Conservation (phyloP, 306 rosid genomes). For the Cyamopsis tetragonoloba region DNA sequence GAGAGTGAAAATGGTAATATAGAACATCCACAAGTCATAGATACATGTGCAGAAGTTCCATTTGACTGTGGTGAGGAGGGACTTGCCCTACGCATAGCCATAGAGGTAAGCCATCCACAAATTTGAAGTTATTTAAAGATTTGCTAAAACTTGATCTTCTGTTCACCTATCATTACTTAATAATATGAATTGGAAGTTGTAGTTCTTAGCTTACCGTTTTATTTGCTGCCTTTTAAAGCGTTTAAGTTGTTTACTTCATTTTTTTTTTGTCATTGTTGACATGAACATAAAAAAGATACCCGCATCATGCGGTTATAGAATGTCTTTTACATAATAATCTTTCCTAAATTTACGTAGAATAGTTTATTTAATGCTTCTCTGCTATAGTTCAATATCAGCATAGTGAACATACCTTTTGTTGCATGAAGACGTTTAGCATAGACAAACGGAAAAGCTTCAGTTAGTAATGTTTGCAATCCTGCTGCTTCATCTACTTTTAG, state of each 20-base stretch:
- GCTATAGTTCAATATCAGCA: background rate
- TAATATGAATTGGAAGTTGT: background rate
- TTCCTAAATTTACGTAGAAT: background rate
- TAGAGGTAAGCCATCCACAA: conserved; percentile 59
- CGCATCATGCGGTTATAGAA: background rate
- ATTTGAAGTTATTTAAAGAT: background rate
- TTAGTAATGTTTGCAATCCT: background rate
- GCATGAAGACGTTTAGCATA: background rate
- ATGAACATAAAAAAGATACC: background rate
- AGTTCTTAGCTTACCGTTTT: background rate
- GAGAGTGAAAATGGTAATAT: conserved; percentile 38
- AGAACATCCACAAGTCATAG: conserved; percentile 46
- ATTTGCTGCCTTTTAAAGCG: background rate
- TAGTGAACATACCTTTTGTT: background rate
- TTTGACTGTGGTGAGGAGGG: conserved; percentile 86
- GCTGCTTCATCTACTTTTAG: background rate
- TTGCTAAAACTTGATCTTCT: conserved; percentile 11
- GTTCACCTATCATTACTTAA: background rate
- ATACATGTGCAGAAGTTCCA: conserved; percentile 47
- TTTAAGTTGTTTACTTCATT: background rate
- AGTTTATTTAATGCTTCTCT: background rate
- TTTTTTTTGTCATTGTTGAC: background rate
- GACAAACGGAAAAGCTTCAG: background rate
- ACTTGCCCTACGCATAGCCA: conserved; percentile 76
- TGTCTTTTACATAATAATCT: background rate